Base-by-base conservation (phyloP, 768 basidiomycete species). In the Russula sp. region DNA sequence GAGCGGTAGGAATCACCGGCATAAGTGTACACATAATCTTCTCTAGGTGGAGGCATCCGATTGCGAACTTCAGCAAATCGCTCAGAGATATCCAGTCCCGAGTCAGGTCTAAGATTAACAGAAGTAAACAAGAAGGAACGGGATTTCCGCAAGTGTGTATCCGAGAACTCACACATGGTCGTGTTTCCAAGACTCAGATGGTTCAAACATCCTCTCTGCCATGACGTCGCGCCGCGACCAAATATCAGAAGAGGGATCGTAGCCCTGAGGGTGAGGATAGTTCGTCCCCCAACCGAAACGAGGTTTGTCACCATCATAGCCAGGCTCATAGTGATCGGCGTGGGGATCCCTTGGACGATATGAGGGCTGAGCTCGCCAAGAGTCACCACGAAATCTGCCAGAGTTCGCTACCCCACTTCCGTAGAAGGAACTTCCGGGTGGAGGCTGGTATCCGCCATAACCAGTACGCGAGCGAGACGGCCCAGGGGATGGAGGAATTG, bases 141-240 rank as follows among this genome's bases (percentile, higher is more conserved):
- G 22, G 7, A 20, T n/a, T 22, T 34, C 29, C 39, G 39, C 35
- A 36, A 48, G n/a, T 35, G 49, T 35, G 43, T 45, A 53, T 29
- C 25, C 39, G 18, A 42, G 25, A 48, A 58, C 50, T 65, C 45
- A 51, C 56, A 55, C 62, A 55, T 49, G 56, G n/a, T 59, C 62
- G 45, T 63, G 45, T 39, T 59, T 58, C 88, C 88, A 89, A 36
- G 76, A 73, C 20, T 86, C 84, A 38, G 85, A 86, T 36, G 88
- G 86, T 69, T 90, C 88, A 68, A 89, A 84, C 77, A 84, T 81
- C 65, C 85, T 77, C 61, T 80, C 75, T 13, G 77, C 74, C 50
- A 76, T 71, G 60, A 70, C 71, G 60, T 78, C 77, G 55, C 75
- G 73, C 29, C 62, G 46, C 25, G 52, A 22, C 52, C 59, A 71